Evolutionary conservation across 176 grass and related monocot genomes (phyloP), one percentile per base, ranked within the genome.

Genomic region (Chrysopogon serrulatus): DNA sequence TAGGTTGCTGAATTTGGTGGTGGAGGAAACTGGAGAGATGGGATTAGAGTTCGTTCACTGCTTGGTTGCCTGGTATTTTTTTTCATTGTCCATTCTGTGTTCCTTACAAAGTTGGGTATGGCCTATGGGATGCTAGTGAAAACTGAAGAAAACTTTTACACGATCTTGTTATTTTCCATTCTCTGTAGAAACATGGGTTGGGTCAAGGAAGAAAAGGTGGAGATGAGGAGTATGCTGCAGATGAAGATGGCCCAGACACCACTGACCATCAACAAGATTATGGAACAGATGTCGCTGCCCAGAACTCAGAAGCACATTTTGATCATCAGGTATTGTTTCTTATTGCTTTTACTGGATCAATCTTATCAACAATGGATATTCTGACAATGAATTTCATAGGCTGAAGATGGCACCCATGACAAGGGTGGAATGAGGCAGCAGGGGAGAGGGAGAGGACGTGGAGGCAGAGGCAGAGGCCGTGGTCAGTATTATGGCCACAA

Each of bases 21-120:
- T 68, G 93, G 89, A 35, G 90, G 83, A 73, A 99, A 90, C 87
- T 98, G 93, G 96, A 99, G 93, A 86, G 92, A 80, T 62, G 93
- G 96, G 43, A 84, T 95, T 65, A 91, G 91, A 96, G 89, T 87
- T 71, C 91, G 91, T 59, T 86, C 87, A 13, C 84, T 96, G 77
- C 93, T 88, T 70, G 92, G 80, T 79, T 96, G 89, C 69, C 82
- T 99, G 89, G 93, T 99, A 88, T 41, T 37, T 61, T 82, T n/a
- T 76, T 82, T 68, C 2, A 14, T 39, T 65, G 26, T 35, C 43
- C 21, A 48, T 57, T 80, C 11, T 37, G 42, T 64, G 40, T 41
- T 78, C 27, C 76, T 32, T 83, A 43, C 7, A 3, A 79, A 73
- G 40, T 77, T 61, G 56, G 39, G 31, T 69, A 21, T 73, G 74